Base-by-base conservation (phyloP, 371 early-diverging fungal species). In the Rhizopus sp. region DNA sequence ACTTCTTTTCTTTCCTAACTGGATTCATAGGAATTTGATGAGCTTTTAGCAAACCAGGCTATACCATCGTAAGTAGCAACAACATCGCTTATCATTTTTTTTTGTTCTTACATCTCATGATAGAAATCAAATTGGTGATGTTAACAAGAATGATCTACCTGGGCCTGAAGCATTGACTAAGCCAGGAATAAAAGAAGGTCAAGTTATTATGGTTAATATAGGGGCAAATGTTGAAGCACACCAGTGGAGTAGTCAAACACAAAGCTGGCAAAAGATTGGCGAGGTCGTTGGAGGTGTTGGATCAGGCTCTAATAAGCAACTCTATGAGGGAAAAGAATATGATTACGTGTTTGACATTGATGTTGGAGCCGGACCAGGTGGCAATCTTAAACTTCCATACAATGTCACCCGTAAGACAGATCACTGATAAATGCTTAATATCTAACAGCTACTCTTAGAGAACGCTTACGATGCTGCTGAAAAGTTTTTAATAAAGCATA, bases 341-440 rank as follows among this genome's bases (percentile, higher is more conserved):
- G 99, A 99, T 67, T 95, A 92, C 70, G 96, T 99, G 7, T 99
- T 99, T 80, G 97, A 96, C 63, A 92, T 99, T 34, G 98, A 98
- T 62, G 83, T 98, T 15, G 89, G 88, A 12, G 69, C 55, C 31
- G 89, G 83, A 23, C 91, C 90, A 23, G 89, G 89, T 4, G 77
- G 90, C 23, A 85, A 89, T 31, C 71, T 96, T 9, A 97, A 98
- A 67, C 82, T 99, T 16, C 98, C 98, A 3, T 98, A 90, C 69
- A 97, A 99, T 73, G 82, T 83, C 5, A 80, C 86, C 1, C 84
- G 92, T 81, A 77, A 51, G 45, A 15, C 4, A 8, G 1, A 29
- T 15, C 29, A 55, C 48, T 7, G n/a, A 15, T 17, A 29, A 16
- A 30, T 10, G 10, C 15, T 5, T 12, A 42, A 13, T 8, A n/a